Evolutionary conservation across 352 stramenopile species (phyloP).

Genomic region (Peronosclerospora sorghi): DNA sequence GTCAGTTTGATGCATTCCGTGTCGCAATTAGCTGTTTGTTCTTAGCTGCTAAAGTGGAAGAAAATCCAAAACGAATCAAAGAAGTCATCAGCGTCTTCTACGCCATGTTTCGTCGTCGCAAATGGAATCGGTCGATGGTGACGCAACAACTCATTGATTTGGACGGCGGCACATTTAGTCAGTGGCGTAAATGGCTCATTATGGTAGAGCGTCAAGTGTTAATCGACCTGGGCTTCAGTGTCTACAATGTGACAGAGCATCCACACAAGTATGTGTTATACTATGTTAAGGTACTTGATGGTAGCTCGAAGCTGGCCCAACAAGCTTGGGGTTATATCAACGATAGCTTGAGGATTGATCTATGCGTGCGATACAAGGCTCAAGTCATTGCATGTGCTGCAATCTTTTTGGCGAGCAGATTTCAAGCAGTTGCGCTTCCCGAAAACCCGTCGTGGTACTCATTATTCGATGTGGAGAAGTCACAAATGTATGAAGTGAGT

Average conservation of each 20-base stretch:
- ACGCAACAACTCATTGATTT: constrained; percentile 58
- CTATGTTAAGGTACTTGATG: constrained; percentile 84
- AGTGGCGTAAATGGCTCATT: constrained; percentile 79
- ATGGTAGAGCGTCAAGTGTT: constrained; percentile 85
- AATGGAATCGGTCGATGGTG: constrained; percentile 35
- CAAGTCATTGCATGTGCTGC: constrained; percentile 85
- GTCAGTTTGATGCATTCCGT: constrained; percentile 84
- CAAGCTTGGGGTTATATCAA: constrained; percentile 87
- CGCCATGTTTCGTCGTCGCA: constrained; percentile 66
- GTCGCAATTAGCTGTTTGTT: constrained; percentile 84
- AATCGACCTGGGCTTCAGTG: constrained; percentile 87
- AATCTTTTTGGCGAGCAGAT: constrained; percentile 77
- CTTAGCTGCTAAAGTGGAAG: constrained; percentile 84
- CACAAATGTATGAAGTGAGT: constrained; percentile 36
- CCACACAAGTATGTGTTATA: constrained; percentile 91
- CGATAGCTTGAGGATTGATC: constrained; percentile 76
- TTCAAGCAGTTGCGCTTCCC: constrained; percentile 42
- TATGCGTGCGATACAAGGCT: constrained; percentile 72
- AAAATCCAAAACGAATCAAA: constrained; percentile 68
- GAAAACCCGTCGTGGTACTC: constrained; percentile 48
- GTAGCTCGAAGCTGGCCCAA: constrained; percentile 60
- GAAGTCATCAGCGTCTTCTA: constrained; percentile 85
- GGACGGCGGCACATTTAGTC: constrained; percentile 42
- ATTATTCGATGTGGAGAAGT: constrained; percentile 55
- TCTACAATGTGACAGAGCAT: constrained; percentile 89